These are phyloP conservation scores for Phytophthora crassamura DNA, from an alignment of 352 stramenopile species.

Conservation along the genomic window DNA sequence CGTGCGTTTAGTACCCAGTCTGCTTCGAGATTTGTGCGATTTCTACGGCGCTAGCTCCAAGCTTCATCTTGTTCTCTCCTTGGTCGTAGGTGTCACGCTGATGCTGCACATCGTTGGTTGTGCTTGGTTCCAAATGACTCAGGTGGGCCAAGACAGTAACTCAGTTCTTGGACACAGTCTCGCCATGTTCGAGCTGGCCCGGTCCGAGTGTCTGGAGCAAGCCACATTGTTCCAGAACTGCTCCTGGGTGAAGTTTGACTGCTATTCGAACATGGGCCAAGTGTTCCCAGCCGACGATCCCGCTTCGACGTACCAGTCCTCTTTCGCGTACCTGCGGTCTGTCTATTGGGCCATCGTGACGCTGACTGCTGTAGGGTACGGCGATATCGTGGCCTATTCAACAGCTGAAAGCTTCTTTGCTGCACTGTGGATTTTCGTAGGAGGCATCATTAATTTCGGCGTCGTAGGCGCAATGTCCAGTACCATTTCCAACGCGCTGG, in stretches of 20 bases:
- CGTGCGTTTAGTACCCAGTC: slow-evolving; percentile 41
- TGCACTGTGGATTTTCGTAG: slow-evolving; percentile 66
- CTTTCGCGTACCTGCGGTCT: slow-evolving; percentile 70
- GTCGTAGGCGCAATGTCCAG: slow-evolving; percentile 79
- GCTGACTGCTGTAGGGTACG: slow-evolving; percentile 74
- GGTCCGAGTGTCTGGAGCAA: slow-evolving; percentile 47
- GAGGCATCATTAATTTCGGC: slow-evolving; percentile 79
- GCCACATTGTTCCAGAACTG: slow-evolving; percentile 60
- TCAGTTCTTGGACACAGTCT: neutral
- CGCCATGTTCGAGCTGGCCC: slow-evolving; percentile 31
- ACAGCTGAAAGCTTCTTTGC: slow-evolving; percentile 71
- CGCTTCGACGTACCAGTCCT: slow-evolving; percentile 47
- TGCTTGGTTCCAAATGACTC: slow-evolving; percentile 71
- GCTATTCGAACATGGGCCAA: slow-evolving; percentile 57
- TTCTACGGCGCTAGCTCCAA: slow-evolving; percentile 68
- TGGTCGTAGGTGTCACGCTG: slow-evolving; percentile 59
- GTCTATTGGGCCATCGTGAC: slow-evolving; percentile 77
- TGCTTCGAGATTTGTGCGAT: slow-evolving; percentile 58
- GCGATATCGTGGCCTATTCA: slow-evolving; percentile 39
- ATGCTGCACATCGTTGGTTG: slow-evolving; percentile 63
- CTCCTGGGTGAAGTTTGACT: slow-evolving; percentile 74
- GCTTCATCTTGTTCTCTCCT: slow-evolving; percentile 38
- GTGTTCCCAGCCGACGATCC: slow-evolving; percentile 39
- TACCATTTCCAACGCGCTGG: slow-evolving; percentile 69
- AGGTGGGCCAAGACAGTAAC: slow-evolving; percentile 1